Conservation (phyloP, 139 green algal species). For the Tetraselmis striata region DNA sequence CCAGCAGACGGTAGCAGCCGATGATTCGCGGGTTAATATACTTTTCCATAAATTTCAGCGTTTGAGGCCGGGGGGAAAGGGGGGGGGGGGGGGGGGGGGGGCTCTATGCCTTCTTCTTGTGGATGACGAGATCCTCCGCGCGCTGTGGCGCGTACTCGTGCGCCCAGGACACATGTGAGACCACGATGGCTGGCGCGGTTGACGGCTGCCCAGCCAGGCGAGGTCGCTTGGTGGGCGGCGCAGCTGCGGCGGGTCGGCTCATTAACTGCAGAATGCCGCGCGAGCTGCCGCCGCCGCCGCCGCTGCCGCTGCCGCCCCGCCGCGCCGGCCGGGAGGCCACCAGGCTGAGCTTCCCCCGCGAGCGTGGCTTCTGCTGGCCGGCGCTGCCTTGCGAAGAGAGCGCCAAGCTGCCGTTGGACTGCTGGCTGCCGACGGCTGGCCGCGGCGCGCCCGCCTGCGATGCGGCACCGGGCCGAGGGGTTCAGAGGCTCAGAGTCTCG, state of each 20-base stretch:
- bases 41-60: too few relatives aligned
- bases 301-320: background rate
- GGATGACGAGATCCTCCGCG: background rate
- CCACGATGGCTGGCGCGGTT: too few relatives aligned
- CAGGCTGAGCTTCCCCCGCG: background rate
- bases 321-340: background rate
- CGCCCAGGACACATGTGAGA: background rate
- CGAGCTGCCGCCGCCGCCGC: too few relatives aligned
- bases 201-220: too few relatives aligned
- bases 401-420: background rate
- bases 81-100: too few relatives aligned
- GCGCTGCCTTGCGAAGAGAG: background rate
- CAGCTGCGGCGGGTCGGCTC: background rate
- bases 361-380: background rate
- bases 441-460: background rate
- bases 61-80: too few relatives aligned
- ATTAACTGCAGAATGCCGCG: background rate
- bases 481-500: too few relatives aligned
- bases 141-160: background rate
- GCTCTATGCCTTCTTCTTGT: background rate
- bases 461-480: too few relatives aligned
- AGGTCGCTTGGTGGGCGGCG: background rate
- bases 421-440: background rate
- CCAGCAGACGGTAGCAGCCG: too few relatives aligned
- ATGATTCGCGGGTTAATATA: too few relatives aligned